phyloP scores from a whole-genome alignment of 768 basidiomycete species.

The Leccinellum luteum region DNA sequence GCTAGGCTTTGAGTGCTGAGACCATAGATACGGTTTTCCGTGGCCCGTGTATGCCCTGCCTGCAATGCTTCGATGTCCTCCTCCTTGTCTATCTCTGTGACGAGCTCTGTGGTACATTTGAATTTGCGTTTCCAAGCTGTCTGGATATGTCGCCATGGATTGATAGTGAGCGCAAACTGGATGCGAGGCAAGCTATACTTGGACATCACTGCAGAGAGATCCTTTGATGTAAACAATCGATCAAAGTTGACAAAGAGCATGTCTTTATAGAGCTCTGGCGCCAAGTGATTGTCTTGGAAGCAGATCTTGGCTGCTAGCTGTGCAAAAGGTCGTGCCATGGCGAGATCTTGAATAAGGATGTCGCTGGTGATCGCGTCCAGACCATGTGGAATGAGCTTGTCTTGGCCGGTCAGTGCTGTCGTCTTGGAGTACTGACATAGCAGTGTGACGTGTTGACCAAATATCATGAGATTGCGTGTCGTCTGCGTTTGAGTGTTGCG shows the following conservation, averaged over 20 bases:
- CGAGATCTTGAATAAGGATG: background rate
- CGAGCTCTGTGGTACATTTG: background rate
- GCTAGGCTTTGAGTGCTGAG: background rate
- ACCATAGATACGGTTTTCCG: background rate
- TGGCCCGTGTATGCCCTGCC: background rate
- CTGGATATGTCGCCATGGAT: slow-evolving; percentile 4
- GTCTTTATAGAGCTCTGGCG: slow-evolving; percentile 5
- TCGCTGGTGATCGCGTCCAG: background rate
- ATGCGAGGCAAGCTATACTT: background rate
- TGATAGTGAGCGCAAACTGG: background rate
- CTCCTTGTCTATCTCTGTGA: background rate
- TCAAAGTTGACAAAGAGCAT: slow-evolving; percentile 20
- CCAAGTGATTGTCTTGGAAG: background rate
- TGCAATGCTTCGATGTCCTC: background rate
- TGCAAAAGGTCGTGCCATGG: background rate
- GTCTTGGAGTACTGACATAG: slow-evolving; percentile 4
- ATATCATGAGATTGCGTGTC: background rate
- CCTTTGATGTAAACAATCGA: background rate
- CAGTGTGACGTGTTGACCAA: background rate
- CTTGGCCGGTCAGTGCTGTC: background rate
- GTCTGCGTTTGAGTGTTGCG: background rate
- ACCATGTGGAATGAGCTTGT: slow-evolving; percentile 4
- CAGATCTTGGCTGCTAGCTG: background rate
- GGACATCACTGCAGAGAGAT: background rate
- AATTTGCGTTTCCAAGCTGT: slow-evolving; percentile 7